Conservation (phyloP, 1,139 yeast species). For the Arxiozyma heterogenica region DNA sequence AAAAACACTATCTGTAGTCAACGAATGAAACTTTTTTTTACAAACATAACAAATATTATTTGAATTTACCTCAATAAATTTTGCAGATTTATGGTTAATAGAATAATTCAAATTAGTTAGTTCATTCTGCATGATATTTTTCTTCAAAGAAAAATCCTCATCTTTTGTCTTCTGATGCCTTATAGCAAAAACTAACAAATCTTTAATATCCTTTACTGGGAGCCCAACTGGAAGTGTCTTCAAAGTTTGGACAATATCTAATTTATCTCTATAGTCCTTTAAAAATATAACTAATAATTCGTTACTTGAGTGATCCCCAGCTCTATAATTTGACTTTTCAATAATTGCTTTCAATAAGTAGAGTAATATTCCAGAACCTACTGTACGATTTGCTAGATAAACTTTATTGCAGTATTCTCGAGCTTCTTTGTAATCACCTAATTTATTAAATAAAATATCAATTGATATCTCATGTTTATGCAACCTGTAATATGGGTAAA, state of each 20-base stretch:
- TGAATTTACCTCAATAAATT: slow-evolving; percentile 16
- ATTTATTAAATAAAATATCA: slow-evolving; percentile 49
- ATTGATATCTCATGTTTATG: slow-evolving; percentile 60
- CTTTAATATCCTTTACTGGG: slow-evolving; percentile 13
- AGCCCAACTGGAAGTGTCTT: slow-evolving; percentile 16
- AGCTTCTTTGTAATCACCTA: slow-evolving; percentile 51
- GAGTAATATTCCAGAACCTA: slow-evolving; percentile 35
- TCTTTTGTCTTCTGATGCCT: slow-evolving; percentile 12
- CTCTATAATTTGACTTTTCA: background rate
- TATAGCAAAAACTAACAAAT: slow-evolving; percentile 13
- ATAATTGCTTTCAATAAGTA: slow-evolving; percentile 24
- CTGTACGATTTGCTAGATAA: slow-evolving; percentile 34
- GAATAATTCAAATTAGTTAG: slow-evolving; percentile 15
- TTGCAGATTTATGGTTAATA: slow-evolving; percentile 14
- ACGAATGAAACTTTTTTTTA: slow-evolving; percentile 15
- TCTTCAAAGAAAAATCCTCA: slow-evolving; percentile 15
- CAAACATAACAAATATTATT: slow-evolving; percentile 24
- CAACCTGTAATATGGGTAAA: slow-evolving; percentile 50
- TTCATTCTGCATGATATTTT: slow-evolving; percentile 21
- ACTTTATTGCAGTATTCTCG: slow-evolving; percentile 52
- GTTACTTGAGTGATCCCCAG: background rate
- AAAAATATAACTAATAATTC: slow-evolving; percentile 14
- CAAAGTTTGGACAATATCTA: slow-evolving; percentile 14
- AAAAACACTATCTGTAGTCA: slow-evolving; percentile 17
- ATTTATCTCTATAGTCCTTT: slow-evolving; percentile 20